phyloP scores from a whole-genome alignment of 148 eudicot species.

The Chenopodium album region DNA sequence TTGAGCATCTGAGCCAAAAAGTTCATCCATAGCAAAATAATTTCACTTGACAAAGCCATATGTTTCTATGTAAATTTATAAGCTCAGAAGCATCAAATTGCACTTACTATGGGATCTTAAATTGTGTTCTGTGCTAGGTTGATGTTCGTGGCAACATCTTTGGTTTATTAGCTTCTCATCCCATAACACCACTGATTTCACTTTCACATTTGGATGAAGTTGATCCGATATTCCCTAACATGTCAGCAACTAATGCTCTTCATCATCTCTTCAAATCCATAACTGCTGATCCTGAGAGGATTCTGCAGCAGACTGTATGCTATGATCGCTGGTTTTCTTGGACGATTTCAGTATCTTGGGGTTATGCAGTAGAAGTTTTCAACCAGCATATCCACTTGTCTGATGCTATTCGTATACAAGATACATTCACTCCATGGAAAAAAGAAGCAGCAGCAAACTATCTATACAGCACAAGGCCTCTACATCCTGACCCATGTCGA shows the following conservation, averaged over 20 bases:
- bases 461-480: conserved; percentile 35
- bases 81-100: neutral
- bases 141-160: conserved; percentile 58
- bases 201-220: conserved; percentile 52
- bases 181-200: conserved; percentile 54
- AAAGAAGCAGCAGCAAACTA: conserved; percentile 24
- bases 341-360: conserved; percentile 90
- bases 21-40: too few relatives aligned
- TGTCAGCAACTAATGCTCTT: conserved; percentile 37
- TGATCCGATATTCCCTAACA: conserved; percentile 63
- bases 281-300: conserved; percentile 52
- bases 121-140: conserved; percentile 33
- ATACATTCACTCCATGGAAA: conserved; percentile 56
- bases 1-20: too few relatives aligned
- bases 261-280: conserved; percentile 51
- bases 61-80: neutral
- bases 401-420: conserved; percentile 40
- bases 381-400: conserved; percentile 39
- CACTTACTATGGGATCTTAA: neutral
- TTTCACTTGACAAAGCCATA: too few relatives aligned
- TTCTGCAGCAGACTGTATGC: conserved; percentile 69
- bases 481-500: conserved; percentile 49
- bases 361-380: conserved; percentile 65
- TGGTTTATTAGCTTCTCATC: conserved; percentile 65
- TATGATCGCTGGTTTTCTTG: conserved; percentile 76